Percentiles rank a stretch among this genome's conserved stretches.
Evolutionary conservation across 1,284 basidiomycete genomes (phyloP).

Genomic region (Ustilago curta): DNA sequence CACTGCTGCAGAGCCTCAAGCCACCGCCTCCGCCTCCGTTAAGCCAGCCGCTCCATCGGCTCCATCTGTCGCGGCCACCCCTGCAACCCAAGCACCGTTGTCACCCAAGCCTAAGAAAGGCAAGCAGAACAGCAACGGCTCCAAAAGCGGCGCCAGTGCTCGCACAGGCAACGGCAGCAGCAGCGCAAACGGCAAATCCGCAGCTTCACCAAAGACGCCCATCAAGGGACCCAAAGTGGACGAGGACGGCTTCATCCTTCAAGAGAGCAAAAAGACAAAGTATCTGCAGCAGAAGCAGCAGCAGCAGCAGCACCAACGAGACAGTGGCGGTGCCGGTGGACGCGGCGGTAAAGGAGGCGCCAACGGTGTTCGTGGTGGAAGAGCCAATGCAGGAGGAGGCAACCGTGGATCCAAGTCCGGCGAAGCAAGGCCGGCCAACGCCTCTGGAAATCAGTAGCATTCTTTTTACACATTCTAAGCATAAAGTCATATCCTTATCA

Average conservation of each 20-base stretch:
- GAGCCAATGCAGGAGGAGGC: conserved; percentile 4
- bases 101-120: conserved; percentile 34
- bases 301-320: conserved; percentile 25
- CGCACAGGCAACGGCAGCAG: conserved; percentile 8
- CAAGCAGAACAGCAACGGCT: conserved; percentile 17
- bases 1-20: conserved; percentile 5
- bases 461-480: background rate
- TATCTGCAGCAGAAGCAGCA: conserved; percentile 50
- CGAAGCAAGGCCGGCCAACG: conserved; percentile 1
- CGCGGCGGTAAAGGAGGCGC: conserved; percentile 23
- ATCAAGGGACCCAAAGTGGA: conserved; percentile 34
- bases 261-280: conserved; percentile 48
- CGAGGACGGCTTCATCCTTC: conserved; percentile 53
- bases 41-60: conserved; percentile 1
- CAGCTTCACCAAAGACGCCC: conserved; percentile 17
- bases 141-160: conserved; percentile 12
- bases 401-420: conserved; percentile 1
- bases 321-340: conserved; percentile 11
- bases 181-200: conserved; percentile 11
- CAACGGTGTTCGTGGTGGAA: conserved; percentile 16
- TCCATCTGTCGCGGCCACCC: background rate
- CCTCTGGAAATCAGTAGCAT: conserved; percentile 11
- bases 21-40: conserved; percentile 9
- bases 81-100: conserved; percentile 3
- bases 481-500: background rate